These are phyloP conservation scores for Tolypocladium guangdongense DNA, from an alignment of 2,329 filamentous ascomycete genomes.

Conservation along the genomic window DNA sequence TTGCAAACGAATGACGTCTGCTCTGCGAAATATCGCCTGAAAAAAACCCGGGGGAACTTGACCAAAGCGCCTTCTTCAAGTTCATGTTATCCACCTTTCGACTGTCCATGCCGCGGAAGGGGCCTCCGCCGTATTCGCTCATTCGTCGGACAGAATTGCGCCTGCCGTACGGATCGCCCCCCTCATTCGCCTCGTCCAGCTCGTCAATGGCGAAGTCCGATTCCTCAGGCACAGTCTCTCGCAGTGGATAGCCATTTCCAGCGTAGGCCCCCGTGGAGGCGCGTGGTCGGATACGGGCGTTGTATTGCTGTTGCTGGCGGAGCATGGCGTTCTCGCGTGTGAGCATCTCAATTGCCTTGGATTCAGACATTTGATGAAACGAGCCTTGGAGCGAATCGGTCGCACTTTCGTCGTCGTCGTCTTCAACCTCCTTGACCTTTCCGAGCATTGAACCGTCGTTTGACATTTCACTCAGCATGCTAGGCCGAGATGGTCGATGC, in stretches of 20 bases:
- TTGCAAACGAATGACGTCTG: constrained; percentile 70
- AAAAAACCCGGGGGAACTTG: constrained; percentile 57
- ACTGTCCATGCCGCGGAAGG: constrained; percentile 43
- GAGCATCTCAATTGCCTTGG: constrained; percentile 53
- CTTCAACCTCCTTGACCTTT: constrained; percentile 61
- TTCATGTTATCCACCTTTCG: constrained; percentile 47
- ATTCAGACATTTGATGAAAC: constrained; percentile 43
- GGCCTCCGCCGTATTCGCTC: constrained; percentile 42
- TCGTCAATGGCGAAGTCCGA: constrained; percentile 66
- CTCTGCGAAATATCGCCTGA: constrained; percentile 58
- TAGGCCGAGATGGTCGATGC: constrained; percentile 69
- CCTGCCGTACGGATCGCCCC: constrained; percentile 33
- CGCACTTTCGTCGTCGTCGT: constrained; percentile 51
- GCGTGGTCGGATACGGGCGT: constrained; percentile 42
- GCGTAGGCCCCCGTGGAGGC: constrained; percentile 46
- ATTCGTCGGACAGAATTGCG: constrained; percentile 39
- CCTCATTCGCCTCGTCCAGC: constrained; percentile 50
- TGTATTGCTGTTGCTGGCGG: constrained; percentile 40
- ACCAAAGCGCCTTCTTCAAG: constrained; percentile 60
- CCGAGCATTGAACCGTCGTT: constrained; percentile 50
- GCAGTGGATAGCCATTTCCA: constrained; percentile 47
- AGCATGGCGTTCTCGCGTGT: constrained; percentile 52
- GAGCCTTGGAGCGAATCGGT: constrained; percentile 37
- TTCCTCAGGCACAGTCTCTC: constrained; percentile 50
- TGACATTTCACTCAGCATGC: constrained; percentile 63